Conservation (phyloP, 495 filamentous ascomycete genomes). For the Cercophora newfieldiana region DNA sequence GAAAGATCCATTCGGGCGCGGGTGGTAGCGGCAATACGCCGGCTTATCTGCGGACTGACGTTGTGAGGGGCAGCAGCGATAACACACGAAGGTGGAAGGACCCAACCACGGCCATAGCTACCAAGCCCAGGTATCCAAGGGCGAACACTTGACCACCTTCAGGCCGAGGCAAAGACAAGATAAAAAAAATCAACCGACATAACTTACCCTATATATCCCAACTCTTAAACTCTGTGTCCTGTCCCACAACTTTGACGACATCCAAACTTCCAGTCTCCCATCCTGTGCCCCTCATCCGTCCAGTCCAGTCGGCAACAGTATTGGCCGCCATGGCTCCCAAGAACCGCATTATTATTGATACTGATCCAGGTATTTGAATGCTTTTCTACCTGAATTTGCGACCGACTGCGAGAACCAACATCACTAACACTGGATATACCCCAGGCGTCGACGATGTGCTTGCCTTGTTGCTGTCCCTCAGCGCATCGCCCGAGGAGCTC, state of each 20-base stretch:
- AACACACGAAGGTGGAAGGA: neutral
- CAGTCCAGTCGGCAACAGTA: neutral
- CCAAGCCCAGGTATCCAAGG: neutral
- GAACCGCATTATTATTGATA: conserved; percentile 89
- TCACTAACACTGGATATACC: no score
- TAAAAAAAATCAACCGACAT: neutral
- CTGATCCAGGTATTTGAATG: conserved; percentile 69
- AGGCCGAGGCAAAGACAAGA: neutral
- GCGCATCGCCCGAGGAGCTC: conserved; percentile 78
- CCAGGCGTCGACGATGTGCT: conserved; percentile 89
- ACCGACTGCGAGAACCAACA: conserved; percentile 9
- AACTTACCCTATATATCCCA: neutral
- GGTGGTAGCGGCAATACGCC: conserved; percentile 10
- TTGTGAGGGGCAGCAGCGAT: neutral
- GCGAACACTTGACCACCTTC: no score
- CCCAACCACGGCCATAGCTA: neutral
- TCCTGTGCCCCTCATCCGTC: neutral
- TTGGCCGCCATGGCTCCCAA: conserved; percentile 51
- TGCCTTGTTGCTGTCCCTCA: conserved; percentile 78
- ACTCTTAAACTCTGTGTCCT: neutral
- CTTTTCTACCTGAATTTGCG: neutral
- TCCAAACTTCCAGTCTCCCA: neutral
- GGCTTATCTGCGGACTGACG: conserved; percentile 1
- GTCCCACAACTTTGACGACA: no score
- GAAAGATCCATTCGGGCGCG: neutral